Evolutionary conservation across 1,284 basidiomycete genomes (phyloP).

Genomic region (Ganoderma lucidum): DNA sequence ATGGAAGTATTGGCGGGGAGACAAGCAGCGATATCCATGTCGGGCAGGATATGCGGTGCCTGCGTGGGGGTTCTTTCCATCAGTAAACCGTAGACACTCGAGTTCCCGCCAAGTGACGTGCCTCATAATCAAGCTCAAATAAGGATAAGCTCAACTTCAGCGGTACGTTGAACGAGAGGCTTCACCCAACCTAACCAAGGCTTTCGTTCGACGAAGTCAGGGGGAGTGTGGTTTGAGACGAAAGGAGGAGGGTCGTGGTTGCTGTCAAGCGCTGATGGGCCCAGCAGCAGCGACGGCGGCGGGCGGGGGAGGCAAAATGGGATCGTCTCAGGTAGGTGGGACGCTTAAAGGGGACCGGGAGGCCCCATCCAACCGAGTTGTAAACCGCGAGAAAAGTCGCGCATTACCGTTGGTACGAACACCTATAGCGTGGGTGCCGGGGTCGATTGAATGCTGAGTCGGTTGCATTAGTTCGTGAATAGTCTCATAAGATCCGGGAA

Average conservation of each 20-base stretch:
- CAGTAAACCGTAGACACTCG: neutral
- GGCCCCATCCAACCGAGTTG: slow-evolving; percentile 3
- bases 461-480: slow-evolving; percentile 10
- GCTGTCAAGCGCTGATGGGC: neutral
- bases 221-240: neutral
- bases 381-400: slow-evolving; percentile 10
- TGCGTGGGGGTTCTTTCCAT: slow-evolving; percentile 4
- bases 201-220: neutral
- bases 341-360: slow-evolving; percentile 20
- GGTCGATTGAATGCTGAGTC: neutral
- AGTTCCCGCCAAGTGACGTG: neutral
- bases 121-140: slow-evolving; percentile 20
- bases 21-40: slow-evolving; percentile 18
- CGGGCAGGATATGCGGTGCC: slow-evolving; percentile 16
- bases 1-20: slow-evolving; percentile 14
- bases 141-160: slow-evolving; percentile 4
- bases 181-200: neutral
- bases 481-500: slow-evolving; percentile 16
- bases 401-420: slow-evolving; percentile 11
- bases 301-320: slow-evolving; percentile 17
- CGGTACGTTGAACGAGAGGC: neutral
- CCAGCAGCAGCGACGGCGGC: slow-evolving; percentile 1
- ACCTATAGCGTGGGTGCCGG: slow-evolving; percentile 16
- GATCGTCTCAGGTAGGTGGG: slow-evolving; percentile 20
- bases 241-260: neutral